Percentiles rank a stretch among this genome's conserved stretches.
phyloP scores from a whole-genome alignment of 2,329 filamentous ascomycete genomes.

The Ascochyta viciae-villosae region DNA sequence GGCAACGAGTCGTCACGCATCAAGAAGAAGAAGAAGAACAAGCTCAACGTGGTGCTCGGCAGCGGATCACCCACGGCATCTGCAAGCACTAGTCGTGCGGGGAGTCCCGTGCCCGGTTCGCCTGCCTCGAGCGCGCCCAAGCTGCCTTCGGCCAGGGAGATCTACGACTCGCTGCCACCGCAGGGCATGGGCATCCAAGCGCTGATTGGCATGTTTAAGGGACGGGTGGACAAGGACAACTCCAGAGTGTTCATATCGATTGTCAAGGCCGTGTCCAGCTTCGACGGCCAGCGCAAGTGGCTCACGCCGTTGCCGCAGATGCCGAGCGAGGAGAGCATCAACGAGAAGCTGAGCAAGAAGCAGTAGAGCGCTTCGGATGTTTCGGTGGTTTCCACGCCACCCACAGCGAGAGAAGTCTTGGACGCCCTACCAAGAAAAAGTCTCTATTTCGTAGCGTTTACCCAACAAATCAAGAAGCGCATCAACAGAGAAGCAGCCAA shows the following conservation, averaged over 20 bases:
- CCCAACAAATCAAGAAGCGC: neutral
- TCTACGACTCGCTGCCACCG: constrained; percentile 53
- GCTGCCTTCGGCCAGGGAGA: constrained; percentile 54
- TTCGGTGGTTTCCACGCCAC: neutral
- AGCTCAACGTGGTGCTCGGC: constrained; percentile 58
- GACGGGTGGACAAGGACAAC: constrained; percentile 47
- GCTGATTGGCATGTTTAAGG: constrained; percentile 53
- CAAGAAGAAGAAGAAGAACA: constrained; percentile 68
- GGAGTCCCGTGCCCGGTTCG: constrained; percentile 50
- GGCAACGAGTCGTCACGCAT: constrained; percentile 88
- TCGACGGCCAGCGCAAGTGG: constrained; percentile 39
- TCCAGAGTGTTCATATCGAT: constrained; percentile 52
- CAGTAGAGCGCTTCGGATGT: neutral
- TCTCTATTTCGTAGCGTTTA: too few species aligned
- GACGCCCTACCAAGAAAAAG: too few species aligned
- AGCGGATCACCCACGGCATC: constrained; percentile 65
- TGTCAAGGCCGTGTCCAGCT: constrained; percentile 50
- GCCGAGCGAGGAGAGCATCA: constrained; percentile 40
- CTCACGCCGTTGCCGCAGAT: constrained; percentile 40
- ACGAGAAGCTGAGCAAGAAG: constrained; percentile 19
- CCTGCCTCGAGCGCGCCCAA: constrained; percentile 30
- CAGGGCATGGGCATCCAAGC: constrained; percentile 53
- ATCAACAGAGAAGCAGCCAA: neutral
- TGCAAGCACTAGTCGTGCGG: constrained; percentile 65
- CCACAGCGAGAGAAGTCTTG: too few species aligned